phyloP scores from a whole-genome alignment of 108 stramenopile genomes.

The Ochromonas danica region DNA sequence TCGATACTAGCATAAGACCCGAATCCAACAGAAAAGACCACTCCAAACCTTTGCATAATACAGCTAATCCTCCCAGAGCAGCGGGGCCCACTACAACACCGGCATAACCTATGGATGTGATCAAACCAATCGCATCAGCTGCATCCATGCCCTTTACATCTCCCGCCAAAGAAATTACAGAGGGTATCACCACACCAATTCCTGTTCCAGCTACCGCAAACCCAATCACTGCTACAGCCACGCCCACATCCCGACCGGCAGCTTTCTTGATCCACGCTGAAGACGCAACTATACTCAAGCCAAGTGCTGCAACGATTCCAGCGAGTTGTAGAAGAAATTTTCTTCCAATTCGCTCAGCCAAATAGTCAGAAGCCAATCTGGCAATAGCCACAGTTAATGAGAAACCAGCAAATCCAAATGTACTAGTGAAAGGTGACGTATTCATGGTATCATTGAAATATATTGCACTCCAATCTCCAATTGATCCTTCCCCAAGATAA shows the following conservation, averaged over 20 bases:
- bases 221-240: neutral
- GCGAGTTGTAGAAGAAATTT: neutral
- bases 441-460: neutral
- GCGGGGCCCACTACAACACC: slow-evolving; percentile 2
- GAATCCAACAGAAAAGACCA: slow-evolving; percentile 3
- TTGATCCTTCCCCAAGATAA: slow-evolving; percentile 18
- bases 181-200: neutral
- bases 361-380: neutral
- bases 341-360: neutral
- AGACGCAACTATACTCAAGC: slow-evolving; percentile 1
- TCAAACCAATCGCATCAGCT: neutral
- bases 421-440: neutral
- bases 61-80: neutral
- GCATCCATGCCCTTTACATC: neutral
- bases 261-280: neutral
- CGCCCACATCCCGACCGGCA: neutral
- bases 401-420: slow-evolving; percentile 6
- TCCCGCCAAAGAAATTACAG: slow-evolving; percentile 6
- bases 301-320: neutral
- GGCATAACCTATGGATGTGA: neutral
- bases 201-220: neutral
- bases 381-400: neutral
- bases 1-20: neutral
- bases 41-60: neutral
- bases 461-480: slow-evolving; percentile 7